These are phyloP conservation scores for Hypocreales sp. DNA, from an alignment of 2,329 filamentous ascomycete species.

Conservation along the genomic window DNA sequence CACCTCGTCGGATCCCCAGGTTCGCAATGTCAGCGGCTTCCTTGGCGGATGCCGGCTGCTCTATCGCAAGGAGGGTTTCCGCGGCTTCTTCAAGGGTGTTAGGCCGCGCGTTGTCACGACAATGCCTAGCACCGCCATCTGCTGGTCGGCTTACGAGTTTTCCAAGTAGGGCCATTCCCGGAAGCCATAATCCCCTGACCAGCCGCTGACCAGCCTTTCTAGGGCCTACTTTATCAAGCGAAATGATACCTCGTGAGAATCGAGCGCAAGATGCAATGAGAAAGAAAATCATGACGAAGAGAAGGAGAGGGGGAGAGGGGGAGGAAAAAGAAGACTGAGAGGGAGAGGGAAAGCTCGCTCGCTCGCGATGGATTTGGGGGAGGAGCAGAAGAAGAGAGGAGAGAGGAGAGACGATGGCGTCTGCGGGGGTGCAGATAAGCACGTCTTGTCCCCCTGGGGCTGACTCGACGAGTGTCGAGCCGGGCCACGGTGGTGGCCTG, in stretches of 20 bases:
- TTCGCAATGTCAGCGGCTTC: constrained; percentile 74
- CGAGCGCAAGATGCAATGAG: too few relatives aligned
- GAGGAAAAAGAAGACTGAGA: too few relatives aligned
- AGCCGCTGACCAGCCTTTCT: background rate
- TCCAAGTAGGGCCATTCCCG: constrained; percentile 40
- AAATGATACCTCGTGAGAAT: constrained; percentile 24
- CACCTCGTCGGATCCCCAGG: constrained; percentile 62
- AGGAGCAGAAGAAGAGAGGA: too few relatives aligned
- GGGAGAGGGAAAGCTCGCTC: too few relatives aligned
- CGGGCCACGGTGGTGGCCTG: too few relatives aligned
- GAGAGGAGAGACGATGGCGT: too few relatives aligned
- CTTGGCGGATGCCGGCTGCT: constrained; percentile 66
- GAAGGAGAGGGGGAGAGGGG: too few relatives aligned
- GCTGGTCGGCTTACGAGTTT: constrained; percentile 70
- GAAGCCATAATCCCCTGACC: background rate
- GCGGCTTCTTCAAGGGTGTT: constrained; percentile 86
- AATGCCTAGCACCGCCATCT: constrained; percentile 98
- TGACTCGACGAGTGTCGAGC: too few relatives aligned
- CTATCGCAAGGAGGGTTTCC: constrained; percentile 66
- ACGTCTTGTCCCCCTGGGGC: too few relatives aligned
- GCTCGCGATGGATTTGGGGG: too few relatives aligned
- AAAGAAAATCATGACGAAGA: too few relatives aligned
- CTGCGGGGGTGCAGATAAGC: too few relatives aligned
- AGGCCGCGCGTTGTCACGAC: constrained; percentile 85
- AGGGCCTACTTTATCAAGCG: constrained; percentile 46